A percentile compares a stretch with the other conserved stretches of the same genome.
Conservation (phyloP, 1,284 basidiomycete species). For the Ustilago shanxiensis region DNA sequence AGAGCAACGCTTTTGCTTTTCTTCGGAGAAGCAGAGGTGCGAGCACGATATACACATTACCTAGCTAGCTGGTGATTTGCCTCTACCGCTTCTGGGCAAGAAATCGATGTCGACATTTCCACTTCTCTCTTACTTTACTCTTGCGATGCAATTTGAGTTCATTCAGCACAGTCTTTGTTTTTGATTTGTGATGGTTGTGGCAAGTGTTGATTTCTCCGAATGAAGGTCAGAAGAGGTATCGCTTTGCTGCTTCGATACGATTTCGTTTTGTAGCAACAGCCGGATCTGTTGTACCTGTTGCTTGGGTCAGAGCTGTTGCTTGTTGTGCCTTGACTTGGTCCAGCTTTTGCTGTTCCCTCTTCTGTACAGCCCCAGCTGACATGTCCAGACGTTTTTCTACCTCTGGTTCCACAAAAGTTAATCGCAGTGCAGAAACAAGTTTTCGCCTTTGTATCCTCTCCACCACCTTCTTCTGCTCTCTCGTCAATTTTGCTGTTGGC, state of each 20-base stretch:
- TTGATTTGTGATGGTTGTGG: not conserved
- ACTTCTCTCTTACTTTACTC: not conserved
- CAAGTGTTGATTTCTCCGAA: not conserved
- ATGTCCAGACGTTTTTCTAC: slow-evolving; percentile 10
- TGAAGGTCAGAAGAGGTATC: slow-evolving; percentile 39
- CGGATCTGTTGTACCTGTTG: not conserved
- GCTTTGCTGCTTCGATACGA: slow-evolving; percentile 41
- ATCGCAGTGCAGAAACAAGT: slow-evolving; percentile 15
- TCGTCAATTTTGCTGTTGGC: not conserved
- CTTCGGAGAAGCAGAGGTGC: not conserved
- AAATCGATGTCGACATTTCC: slow-evolving; percentile 38
- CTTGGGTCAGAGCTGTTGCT: not conserved
- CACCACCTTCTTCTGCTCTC: slow-evolving; percentile 11
- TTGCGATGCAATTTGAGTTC: not conserved
- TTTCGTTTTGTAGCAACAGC: slow-evolving; percentile 2
- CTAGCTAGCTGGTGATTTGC: slow-evolving; percentile 40
- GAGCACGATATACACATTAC: slow-evolving; percentile 55
- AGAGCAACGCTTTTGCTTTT: slow-evolving; percentile 23
- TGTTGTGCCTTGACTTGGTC: not conserved
- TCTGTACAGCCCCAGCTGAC: not conserved
- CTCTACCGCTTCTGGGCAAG: slow-evolving; percentile 56
- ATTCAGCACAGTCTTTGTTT: not conserved
- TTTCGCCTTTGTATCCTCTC: slow-evolving; percentile 39
- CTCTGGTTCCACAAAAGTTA: slow-evolving; percentile 34
- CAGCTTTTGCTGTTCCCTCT: not conserved